Percentiles rank a stretch among this genome's conserved stretches.
phyloP scores from a whole-genome alignment of 1,139 yeast genomes.

The Geotrichum cucujoidarum region DNA sequence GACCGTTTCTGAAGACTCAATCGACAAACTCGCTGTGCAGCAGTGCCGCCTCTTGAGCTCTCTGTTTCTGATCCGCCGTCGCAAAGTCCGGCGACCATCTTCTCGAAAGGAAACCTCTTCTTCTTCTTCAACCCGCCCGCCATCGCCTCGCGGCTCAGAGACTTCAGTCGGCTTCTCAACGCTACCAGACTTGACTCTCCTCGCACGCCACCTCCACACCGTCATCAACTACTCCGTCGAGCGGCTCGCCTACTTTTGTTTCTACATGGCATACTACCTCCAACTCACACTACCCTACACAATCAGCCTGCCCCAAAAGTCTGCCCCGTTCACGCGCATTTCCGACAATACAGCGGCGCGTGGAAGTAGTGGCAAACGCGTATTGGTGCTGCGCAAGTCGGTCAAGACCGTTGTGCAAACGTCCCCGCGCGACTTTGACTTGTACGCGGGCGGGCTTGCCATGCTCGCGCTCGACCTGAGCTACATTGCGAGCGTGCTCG shows the following conservation, averaged over 20 bases:
- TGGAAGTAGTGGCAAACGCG: not conserved
- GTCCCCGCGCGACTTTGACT: conserved; percentile 32
- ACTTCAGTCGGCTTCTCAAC: conserved; percentile 28
- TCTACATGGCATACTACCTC: conserved; percentile 34
- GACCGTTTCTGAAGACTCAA: not conserved
- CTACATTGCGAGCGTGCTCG: conserved; percentile 26
- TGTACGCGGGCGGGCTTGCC: conserved; percentile 33
- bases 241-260: conserved; percentile 32
- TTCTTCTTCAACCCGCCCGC: not conserved
- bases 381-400: conserved; percentile 9
- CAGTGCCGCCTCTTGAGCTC: not conserved
- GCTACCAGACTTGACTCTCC: conserved; percentile 33
- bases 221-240: conserved; percentile 35
- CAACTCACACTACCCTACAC: conserved; percentile 34
- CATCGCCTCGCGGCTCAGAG: conserved; percentile 44
- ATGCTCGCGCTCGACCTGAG: conserved; percentile 36
- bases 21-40: not conserved
- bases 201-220: conserved; percentile 31
- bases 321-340: conserved; percentile 27
- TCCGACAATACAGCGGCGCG: not conserved
- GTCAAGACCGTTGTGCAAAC: conserved; percentile 20
- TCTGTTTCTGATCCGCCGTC: conserved; percentile 7
- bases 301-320: conserved; percentile 30
- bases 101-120: not conserved
- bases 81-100: not conserved